Conservation (phyloP, 257 asterid species). For the Buddleja alternifolia region DNA sequence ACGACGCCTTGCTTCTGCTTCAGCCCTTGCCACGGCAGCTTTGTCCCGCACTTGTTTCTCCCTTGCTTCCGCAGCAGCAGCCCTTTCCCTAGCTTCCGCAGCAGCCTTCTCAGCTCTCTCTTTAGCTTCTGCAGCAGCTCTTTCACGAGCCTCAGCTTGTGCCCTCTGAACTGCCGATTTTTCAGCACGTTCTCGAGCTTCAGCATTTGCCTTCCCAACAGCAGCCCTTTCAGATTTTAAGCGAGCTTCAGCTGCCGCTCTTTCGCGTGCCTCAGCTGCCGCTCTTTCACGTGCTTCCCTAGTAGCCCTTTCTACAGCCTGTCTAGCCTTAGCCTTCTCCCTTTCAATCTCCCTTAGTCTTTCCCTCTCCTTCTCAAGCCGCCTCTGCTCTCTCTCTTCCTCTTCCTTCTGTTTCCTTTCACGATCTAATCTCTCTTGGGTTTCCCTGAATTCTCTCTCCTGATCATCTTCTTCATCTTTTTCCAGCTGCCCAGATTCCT, state of each 20-base stretch:
- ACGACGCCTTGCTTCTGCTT: conserved; percentile 80
- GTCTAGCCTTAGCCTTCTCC: conserved; percentile 77
- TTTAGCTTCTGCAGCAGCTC: conserved; percentile 94
- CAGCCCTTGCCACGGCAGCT: conserved; percentile 69
- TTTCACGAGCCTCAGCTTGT: conserved; percentile 96
- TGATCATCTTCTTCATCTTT: conserved; percentile 62
- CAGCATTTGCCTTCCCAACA: conserved; percentile 75
- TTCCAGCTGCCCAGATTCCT: conserved; percentile 60
- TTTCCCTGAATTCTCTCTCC: conserved; percentile 74
- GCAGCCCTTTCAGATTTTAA: conserved; percentile 75
- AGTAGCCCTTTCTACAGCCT: conserved; percentile 92
- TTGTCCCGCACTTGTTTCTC: conserved; percentile 66
- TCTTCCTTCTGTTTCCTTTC: conserved; percentile 81
- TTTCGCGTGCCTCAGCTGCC: conserved; percentile 69
- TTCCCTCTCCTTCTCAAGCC: conserved; percentile 76
- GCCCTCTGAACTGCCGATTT: conserved; percentile 94
- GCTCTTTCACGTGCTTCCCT: conserved; percentile 99
- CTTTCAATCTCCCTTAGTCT: conserved; percentile 69
- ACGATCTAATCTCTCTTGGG: conserved; percentile 68
- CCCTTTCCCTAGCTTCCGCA: conserved; percentile 82
- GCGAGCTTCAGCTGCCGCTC: conserved; percentile 72
- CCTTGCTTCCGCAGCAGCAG: conserved; percentile 52
- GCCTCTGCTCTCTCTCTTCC: conserved; percentile 82
- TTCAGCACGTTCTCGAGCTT: conserved; percentile 86
- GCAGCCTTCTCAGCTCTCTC: conserved; percentile 87